Base-by-base conservation (phyloP, 2,329 filamentous ascomycete genomes). In the Cytospora schulzeri region DNA sequence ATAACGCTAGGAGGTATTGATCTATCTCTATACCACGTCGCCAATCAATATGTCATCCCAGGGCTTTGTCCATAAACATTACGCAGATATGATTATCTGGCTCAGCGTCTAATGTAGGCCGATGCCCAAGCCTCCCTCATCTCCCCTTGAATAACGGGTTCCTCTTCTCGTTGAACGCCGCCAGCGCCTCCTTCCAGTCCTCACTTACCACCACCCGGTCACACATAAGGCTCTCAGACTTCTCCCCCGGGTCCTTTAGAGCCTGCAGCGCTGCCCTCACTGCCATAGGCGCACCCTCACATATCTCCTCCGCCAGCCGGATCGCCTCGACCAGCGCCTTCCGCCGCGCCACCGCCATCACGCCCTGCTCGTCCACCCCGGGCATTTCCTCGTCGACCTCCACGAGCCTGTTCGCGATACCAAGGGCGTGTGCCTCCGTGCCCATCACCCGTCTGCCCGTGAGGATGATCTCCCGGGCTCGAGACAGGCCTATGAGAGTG, bases 401-500 rank as follows among this genome's bases (percentile, higher is more conserved):
- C n/a, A 97, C 92, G 38, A 98, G 78, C 26, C 94, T 83, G 77
- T 98, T 93, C 53, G 91, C 93, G 38, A 99, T 83, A 0, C 95
- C 95, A 26, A 97, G 79, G 74, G 95, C 95, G 77, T 97, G 96
- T 0, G 95, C 92, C 79, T 98, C 95, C 1, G 90, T 81, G 0
- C 88, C 94, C 12, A 84, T 83, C 19, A 99, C 91, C 50, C 92
- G 84, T 19, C 95, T 86, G 6, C 95, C 95, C 0, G 94, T 98
- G 17, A 98, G 81, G 58, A 98, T 90, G 71, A 98, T 80, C 76
- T 99, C 94, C 58, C 93, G 85, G n/a, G 95, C 95, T 60, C 92
- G 88, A 24, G 85, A 82, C 17, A 90, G 79, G 7, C 95, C 95
- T 68, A 99, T 90, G 24, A 99, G 78, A 8, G 84, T 85, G 1